A percentile compares a stretch with the other conserved stretches of the same genome.
Conservation (phyloP, 768 basidiomycete genomes). For the Mycena venus region DNA sequence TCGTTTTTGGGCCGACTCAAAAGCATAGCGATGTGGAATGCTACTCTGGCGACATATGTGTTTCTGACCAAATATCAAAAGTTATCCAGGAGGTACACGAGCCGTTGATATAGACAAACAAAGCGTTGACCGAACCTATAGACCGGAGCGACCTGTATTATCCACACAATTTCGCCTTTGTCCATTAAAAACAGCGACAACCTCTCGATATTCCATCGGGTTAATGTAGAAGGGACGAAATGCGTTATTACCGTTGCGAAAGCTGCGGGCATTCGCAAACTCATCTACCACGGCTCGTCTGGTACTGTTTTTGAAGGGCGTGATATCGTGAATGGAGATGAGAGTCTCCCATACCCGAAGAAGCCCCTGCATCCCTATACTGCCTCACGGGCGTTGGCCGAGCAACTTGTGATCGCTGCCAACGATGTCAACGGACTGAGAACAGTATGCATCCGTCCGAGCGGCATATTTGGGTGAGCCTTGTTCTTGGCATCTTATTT, state of each 20-base stretch:
- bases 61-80: not conserved
- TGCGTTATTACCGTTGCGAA: constrained; percentile 57
- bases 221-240: constrained; percentile 64
- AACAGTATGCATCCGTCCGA: constrained; percentile 63
- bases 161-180: constrained; percentile 65
- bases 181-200: constrained; percentile 46
- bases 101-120: not conserved
- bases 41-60: constrained; percentile 8
- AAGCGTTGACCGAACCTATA: constrained; percentile 10
- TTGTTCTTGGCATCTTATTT: not conserved
- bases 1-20: constrained; percentile 7
- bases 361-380: constrained; percentile 60
- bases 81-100: constrained; percentile 1
- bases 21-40: constrained; percentile 3
- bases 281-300: constrained; percentile 65
- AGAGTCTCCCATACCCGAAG: constrained; percentile 57
- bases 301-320: constrained; percentile 61
- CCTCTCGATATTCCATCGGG: constrained; percentile 55
- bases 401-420: constrained; percentile 59
- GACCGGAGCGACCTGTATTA: constrained; percentile 57
- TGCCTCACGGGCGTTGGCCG: constrained; percentile 62
- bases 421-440: constrained; percentile 57
- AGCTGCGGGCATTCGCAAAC: constrained; percentile 51
- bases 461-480: constrained; percentile 66
- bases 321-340: constrained; percentile 63